phyloP scores from a whole-genome alignment of 78 protist species.

The Dictyostelium discoideum region dicty_2.7 NC_007090.3:2257001-2257500 shows the following conservation, averaged over 20 bases:
- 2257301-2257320: neutral
- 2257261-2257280: constrained; percentile 39
- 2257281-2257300: neutral
- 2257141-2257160: neutral
- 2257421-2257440: constrained; percentile 42
- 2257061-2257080: neutral
- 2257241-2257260: neutral
- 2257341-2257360: neutral
- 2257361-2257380: neutral
- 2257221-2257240: neutral
- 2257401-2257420: constrained; percentile 21
- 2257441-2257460: neutral
- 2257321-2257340: neutral
- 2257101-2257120: neutral
- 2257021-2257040: too few species aligned
- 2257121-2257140: neutral
- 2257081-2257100: neutral
- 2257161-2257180: constrained; percentile 22
- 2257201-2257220: constrained; percentile 38
- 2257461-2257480: neutral
- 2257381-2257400: neutral
- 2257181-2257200: constrained; percentile 29
- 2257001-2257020: too few species aligned
- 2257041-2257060: neutral
- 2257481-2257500: neutral